Percentiles rank a stretch among this genome's conserved stretches.
Conservation (phyloP, 768 basidiomycete species). For the Mycena epipterygia region DNA sequence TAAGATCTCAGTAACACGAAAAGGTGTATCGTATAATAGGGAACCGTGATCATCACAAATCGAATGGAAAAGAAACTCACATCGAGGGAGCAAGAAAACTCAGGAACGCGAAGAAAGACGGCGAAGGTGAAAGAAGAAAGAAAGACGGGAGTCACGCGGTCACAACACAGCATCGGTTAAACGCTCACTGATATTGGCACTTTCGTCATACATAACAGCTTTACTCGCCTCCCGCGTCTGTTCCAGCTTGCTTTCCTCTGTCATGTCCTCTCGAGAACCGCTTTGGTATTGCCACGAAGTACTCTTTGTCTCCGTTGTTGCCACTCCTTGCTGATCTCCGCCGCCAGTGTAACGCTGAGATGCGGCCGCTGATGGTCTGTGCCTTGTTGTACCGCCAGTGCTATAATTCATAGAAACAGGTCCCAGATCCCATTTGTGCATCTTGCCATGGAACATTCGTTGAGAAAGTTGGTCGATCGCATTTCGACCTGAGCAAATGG, state of each 20-base stretch:
- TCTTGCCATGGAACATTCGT: constrained; percentile 85
- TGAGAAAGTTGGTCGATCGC: constrained; percentile 34
- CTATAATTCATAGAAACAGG: constrained; percentile 54
- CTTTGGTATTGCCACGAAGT: constrained; percentile 88
- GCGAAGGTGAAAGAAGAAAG: no score
- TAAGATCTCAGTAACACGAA: constrained; percentile 55
- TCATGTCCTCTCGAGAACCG: constrained; percentile 80
- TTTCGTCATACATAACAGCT: constrained; percentile 29
- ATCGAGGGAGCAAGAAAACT: not conserved
- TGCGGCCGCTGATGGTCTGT: constrained; percentile 87
- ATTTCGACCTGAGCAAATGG: not conserved
- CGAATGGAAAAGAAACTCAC: constrained; percentile 41
- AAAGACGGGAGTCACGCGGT: no score
- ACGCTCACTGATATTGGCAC: not conserved
- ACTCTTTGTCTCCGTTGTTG: not conserved
- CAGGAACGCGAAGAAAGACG: no score
- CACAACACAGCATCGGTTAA: not conserved
- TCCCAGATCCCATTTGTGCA: constrained; percentile 86
- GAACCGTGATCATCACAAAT: constrained; percentile 66
- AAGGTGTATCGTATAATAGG: constrained; percentile 69
- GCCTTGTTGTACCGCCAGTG: constrained; percentile 12
- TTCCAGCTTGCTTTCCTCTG: constrained; percentile 19
- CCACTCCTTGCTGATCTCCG: constrained; percentile 23
- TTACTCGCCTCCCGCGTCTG: not conserved
- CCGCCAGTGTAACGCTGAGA: constrained; percentile 87